Percentiles rank a stretch among this genome's conserved stretches.
phyloP scores from a whole-genome alignment of 371 early-diverging fungal genomes.

The Rhizopus arrhizus region DNA sequence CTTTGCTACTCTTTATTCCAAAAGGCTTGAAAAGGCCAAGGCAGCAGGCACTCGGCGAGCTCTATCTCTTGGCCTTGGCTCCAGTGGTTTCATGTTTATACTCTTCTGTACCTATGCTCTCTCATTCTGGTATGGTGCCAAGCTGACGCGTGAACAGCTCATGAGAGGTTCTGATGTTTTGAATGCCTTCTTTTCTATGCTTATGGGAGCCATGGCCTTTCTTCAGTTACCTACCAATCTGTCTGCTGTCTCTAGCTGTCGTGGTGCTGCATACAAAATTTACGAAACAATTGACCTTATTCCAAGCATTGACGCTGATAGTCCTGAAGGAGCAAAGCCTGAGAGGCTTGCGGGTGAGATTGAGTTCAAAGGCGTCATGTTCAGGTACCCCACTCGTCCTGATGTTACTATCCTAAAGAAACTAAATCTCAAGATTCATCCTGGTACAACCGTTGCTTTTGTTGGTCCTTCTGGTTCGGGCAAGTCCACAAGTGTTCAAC shows the following conservation, averaged over 20 bases:
- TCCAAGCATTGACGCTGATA: slow-evolving; percentile 63
- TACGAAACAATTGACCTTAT: slow-evolving; percentile 78
- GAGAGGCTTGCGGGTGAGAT: slow-evolving; percentile 61
- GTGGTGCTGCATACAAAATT: slow-evolving; percentile 68
- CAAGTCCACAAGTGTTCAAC: slow-evolving; percentile 85
- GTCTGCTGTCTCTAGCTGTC: slow-evolving; percentile 60
- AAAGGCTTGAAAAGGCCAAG: slow-evolving; percentile 56
- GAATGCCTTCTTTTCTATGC: slow-evolving; percentile 68
- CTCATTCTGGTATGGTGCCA: slow-evolving; percentile 80
- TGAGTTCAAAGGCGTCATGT: slow-evolving; percentile 69
- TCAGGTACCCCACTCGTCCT: slow-evolving; percentile 75
- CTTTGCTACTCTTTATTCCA: slow-evolving; percentile 64
- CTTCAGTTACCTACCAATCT: slow-evolving; percentile 61
- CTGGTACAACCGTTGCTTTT: slow-evolving; percentile 78
- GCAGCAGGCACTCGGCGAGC: slow-evolving; percentile 62
- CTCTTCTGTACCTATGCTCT: slow-evolving; percentile 70
- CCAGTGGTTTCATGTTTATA: slow-evolving; percentile 65
- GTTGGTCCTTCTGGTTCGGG: slow-evolving; percentile 89
- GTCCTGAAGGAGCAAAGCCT: slow-evolving; percentile 56
- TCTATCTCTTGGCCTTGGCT: slow-evolving; percentile 54
- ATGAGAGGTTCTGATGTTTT: slow-evolving; percentile 58
- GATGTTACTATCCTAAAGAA: slow-evolving; percentile 66
- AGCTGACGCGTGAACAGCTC: slow-evolving; percentile 49
- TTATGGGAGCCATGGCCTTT: slow-evolving; percentile 60
- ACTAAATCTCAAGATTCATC: slow-evolving; percentile 60